Percentiles rank a stretch among this genome's conserved stretches.
Evolutionary conservation across 768 basidiomycete genomes (phyloP).

Genomic region (Chiua virens): DNA sequence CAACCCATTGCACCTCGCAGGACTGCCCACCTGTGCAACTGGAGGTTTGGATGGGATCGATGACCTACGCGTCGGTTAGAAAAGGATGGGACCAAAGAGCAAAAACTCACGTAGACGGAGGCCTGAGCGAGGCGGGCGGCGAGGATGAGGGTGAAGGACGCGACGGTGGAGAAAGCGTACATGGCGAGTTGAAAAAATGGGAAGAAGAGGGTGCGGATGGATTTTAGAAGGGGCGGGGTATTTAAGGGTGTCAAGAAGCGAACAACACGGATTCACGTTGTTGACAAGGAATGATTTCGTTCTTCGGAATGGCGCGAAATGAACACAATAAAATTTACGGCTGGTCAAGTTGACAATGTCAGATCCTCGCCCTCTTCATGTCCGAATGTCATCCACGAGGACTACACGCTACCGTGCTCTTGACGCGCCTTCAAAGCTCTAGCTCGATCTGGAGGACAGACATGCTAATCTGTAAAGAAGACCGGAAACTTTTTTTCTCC

Average conservation of each 20-base stretch:
- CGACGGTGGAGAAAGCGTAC: slow-evolving; percentile 8
- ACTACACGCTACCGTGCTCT: slow-evolving; percentile 4
- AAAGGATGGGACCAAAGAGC: fast-evolving
- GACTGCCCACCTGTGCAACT: slow-evolving; percentile 53
- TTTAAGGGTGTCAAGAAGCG: slow-evolving; percentile 30
- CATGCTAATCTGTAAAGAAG: no score
- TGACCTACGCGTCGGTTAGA: slow-evolving; percentile 37
- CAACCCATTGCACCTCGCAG: slow-evolving; percentile 61
- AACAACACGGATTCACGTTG: slow-evolving; percentile 10
- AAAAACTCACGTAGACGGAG: slow-evolving; percentile 18
- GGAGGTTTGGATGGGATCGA: slow-evolving; percentile 41
- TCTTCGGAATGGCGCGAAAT: neutral
- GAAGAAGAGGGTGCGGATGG: neutral
- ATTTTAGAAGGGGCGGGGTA: slow-evolving; percentile 2
- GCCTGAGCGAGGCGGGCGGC: slow-evolving; percentile 15
- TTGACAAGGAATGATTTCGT: neutral
- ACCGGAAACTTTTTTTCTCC: no score
- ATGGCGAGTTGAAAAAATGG: slow-evolving; percentile 6
- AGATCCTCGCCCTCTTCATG: slow-evolving; percentile 18
- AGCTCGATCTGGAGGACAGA: no score
- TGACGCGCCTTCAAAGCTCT: no score
- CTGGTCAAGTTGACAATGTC: slow-evolving; percentile 1
- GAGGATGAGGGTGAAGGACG: slow-evolving; percentile 21
- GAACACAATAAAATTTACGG: slow-evolving; percentile 10
- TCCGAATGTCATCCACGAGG: slow-evolving; percentile 23